phyloP scores from a whole-genome alignment of 2,329 filamentous ascomycete genomes.

The Teratosphaeria zuluensis region DNA sequence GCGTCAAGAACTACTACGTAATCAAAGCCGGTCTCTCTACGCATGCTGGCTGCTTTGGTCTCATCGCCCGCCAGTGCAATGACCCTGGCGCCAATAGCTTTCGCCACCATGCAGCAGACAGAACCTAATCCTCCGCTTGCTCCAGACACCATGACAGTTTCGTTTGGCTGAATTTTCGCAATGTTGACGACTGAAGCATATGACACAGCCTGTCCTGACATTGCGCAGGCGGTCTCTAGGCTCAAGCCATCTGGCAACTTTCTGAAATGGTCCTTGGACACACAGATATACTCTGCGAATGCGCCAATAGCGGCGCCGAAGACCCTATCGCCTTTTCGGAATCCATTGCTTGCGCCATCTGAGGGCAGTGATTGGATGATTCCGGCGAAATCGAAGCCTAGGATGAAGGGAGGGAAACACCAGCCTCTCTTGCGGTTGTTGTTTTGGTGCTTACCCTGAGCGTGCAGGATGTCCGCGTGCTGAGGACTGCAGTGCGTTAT shows the following conservation, averaged over 20 bases:
- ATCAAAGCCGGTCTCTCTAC: conserved; percentile 21
- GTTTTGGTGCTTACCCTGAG: conserved; percentile 51
- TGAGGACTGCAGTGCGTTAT: conserved; percentile 49
- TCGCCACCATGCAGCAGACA: conserved; percentile 48
- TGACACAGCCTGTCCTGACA: conserved; percentile 45
- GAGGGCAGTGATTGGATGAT: conserved; percentile 34
- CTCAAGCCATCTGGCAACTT: conserved; percentile 38
- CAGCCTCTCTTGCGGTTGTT: conserved; percentile 40
- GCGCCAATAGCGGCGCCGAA: conserved; percentile 45
- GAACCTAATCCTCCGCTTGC: conserved; percentile 48
- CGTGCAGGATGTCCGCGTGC: conserved; percentile 53
- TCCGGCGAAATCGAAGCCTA: conserved; percentile 54
- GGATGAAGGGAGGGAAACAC: conserved; percentile 47
- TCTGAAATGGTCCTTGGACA: conserved; percentile 32
- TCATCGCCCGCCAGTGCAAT: conserved; percentile 43
- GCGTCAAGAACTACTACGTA: conserved; percentile 26
- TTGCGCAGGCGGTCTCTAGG: conserved; percentile 42
- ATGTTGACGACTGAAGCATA: conserved; percentile 42
- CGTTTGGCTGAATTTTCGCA: conserved; percentile 33
- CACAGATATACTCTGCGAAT: conserved; percentile 43
- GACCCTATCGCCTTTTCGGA: conserved; percentile 41
- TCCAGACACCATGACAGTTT: conserved; percentile 46
- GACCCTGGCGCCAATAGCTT: conserved; percentile 43
- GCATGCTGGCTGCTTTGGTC: conserved; percentile 32
- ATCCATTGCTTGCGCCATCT: conserved; percentile 11